Evolutionary conservation across 169 alveolate genomes (phyloP), one percentile per base, ranked within the genome.

Genomic region (Plasmodium malariae): DNA sequence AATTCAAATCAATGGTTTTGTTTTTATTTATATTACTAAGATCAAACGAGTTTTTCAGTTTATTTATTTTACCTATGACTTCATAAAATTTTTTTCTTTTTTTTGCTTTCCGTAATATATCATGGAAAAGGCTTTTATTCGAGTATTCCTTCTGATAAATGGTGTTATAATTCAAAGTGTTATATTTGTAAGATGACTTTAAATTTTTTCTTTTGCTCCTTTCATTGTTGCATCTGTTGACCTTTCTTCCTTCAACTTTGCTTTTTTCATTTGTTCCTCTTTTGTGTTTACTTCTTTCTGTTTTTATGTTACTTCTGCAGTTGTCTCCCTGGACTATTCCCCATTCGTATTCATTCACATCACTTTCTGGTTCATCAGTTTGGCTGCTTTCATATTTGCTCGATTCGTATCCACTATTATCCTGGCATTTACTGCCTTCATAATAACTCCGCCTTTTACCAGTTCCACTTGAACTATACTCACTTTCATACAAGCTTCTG

Each of bases 41-140:
- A 68, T 78, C 76, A 54, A 78, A 78, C 17, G 89, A 11, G 43
- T 78, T 78, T 37, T 78, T 78, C 30, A 78, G 36, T 37, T 65
- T 78, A 36, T 78, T 78, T 30, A 62, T 30, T 12, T 78, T 78
- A 21, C 78, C 48, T 78, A 78, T 78, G 14, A 78, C 34, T 9
- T 78, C 78, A 37, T 78, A 78, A 68, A 60, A 78, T 9, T 30
- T 30, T 34, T 78, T 78, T 78, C 37, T 62, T 63, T 62, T 78
- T 63, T 78, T 78, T 19, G 89, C 74, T 30, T 78, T 78, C 28
- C 37, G 34, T 55, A 78, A 62, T 43, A 78, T 78, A 21, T 78
- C 89, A 37, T 78, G 60, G 30, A 78, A 78, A 36, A 78, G 60
- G 30, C 65, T 78, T 37, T 65, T 78, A 51, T 78, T 78, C 26